Evolutionary conservation across 345 rosid genomes (phyloP).

Genomic region (Salix koriyanagi): DNA sequence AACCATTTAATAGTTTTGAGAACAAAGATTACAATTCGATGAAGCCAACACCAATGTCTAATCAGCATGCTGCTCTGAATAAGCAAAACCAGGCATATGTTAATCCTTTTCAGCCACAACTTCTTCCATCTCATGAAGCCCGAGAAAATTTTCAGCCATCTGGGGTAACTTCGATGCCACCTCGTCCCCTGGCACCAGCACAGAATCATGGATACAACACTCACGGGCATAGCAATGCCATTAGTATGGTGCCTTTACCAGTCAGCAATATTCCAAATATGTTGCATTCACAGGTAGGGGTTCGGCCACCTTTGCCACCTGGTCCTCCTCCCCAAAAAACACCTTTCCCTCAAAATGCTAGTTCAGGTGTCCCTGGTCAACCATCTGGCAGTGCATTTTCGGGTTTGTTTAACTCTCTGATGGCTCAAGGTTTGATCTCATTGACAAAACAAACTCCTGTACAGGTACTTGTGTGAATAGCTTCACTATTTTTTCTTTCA

Average conservation of each 20-base stretch:
- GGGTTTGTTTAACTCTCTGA: constrained; percentile 74
- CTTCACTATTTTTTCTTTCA: neutral
- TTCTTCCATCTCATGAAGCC: constrained; percentile 37
- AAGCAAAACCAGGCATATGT: constrained; percentile 47
- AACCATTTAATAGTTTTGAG: constrained; percentile 40
- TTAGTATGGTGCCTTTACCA: constrained; percentile 39
- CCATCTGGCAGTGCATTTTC: constrained; percentile 56
- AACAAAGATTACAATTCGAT: constrained; percentile 35
- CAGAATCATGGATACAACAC: constrained; percentile 43
- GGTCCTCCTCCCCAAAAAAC: constrained; percentile 52
- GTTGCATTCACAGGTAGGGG: constrained; percentile 36
- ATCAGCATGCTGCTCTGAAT: constrained; percentile 43
- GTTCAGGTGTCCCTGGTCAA: constrained; percentile 42
- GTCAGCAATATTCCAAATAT: constrained; percentile 36
- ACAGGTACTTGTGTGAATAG: constrained; percentile 56
- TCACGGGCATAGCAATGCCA: constrained; percentile 38
- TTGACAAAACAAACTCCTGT: constrained; percentile 50
- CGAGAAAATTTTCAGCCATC: constrained; percentile 38
- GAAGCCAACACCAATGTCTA: constrained; percentile 29
- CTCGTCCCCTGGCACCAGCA: constrained; percentile 37
- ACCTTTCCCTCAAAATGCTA: constrained; percentile 42
- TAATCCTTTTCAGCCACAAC: constrained; percentile 44
- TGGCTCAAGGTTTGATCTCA: constrained; percentile 92
- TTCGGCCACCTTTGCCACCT: constrained; percentile 56
- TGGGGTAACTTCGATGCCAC: constrained; percentile 37